A percentile compares a stretch with the other conserved stretches of the same genome.
Evolutionary conservation across 164 flowering plant genomes (phyloP).

Genomic region (Amborella trichopoda): DNA sequence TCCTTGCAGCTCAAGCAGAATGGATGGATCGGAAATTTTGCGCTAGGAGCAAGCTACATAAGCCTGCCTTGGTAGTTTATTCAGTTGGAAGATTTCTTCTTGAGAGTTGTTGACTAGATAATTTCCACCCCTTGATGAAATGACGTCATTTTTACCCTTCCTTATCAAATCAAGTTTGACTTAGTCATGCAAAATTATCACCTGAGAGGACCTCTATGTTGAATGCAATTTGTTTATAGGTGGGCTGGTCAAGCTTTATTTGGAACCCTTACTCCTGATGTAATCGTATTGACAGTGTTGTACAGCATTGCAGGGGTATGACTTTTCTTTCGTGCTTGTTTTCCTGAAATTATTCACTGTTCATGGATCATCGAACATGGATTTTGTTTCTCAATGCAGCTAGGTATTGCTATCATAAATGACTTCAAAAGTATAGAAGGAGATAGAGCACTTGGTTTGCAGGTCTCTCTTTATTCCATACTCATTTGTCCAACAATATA

Average conservation of each 20-base stretch:
- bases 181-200: no score
- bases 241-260: conserved; percentile 99
- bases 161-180: no score
- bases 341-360: background rate
- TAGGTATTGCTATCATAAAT: conserved; percentile 91
- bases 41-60: conserved; percentile 92
- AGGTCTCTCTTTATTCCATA: conserved; percentile 55
- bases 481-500: no score
- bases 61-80: conserved; percentile 78
- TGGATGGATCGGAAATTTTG: conserved; percentile 97
- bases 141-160: no score
- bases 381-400: conserved; percentile 23
- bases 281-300: conserved; percentile 71
- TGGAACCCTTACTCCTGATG: conserved; percentile 82
- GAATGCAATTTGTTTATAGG: no score
- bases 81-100: background rate
- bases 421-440: conserved; percentile 97
- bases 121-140: no score
- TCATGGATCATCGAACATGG: background rate
- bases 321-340: background rate
- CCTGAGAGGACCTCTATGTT: no score
- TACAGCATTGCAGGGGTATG: conserved; percentile 97
- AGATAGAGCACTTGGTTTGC: conserved; percentile 78
- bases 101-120: no score
- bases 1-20: conserved; percentile 82